These are phyloP conservation scores for Phytopythium vexans DNA, from an alignment of 352 stramenopile genomes.

Conservation along the genomic window DNA sequence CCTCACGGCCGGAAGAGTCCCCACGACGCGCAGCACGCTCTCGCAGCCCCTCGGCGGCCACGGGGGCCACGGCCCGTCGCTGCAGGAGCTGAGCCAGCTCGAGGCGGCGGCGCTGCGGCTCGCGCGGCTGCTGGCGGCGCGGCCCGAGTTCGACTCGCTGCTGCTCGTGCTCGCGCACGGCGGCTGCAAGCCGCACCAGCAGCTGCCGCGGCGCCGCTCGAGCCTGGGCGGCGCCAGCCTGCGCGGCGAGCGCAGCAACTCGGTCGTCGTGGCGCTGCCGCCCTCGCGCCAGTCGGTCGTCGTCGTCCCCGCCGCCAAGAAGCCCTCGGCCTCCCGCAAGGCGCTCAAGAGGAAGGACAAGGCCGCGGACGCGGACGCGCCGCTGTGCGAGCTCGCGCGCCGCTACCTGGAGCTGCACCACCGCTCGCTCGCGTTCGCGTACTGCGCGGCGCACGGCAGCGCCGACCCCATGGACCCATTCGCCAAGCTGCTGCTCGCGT, in stretches of 20 bases:
- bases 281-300: constrained; percentile 3
- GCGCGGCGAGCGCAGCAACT: constrained; percentile 3
- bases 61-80: constrained; percentile 9
- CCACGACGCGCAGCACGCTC: constrained; percentile 24
- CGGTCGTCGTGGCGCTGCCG: constrained; percentile 5
- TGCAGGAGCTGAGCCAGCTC: constrained; percentile 29
- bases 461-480: constrained; percentile 11
- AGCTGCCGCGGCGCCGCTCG: constrained; percentile 11
- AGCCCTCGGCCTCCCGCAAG: constrained; percentile 8
- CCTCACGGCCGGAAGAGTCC: constrained; percentile 22
- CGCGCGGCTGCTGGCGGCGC: constrained; percentile 36
- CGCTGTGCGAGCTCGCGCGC: constrained; percentile 48
- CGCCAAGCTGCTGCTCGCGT: constrained; percentile 6
- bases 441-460: constrained; percentile 24
- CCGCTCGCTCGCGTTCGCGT: constrained; percentile 50
- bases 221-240: constrained; percentile 4
- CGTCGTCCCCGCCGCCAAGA: constrained; percentile 11
- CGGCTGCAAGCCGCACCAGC: constrained; percentile 49
- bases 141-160: constrained; percentile 55
- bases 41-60: constrained; percentile 13
- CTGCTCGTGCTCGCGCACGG: constrained; percentile 46
- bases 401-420: constrained; percentile 64
- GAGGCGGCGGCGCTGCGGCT: constrained; percentile 34
- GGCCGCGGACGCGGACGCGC: constrained; percentile 14
- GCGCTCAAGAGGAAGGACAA: constrained; percentile 22